These are phyloP conservation scores for Buxus sempervirens DNA, from an alignment of 164 flowering plant species.

Conservation along the genomic window DNA sequence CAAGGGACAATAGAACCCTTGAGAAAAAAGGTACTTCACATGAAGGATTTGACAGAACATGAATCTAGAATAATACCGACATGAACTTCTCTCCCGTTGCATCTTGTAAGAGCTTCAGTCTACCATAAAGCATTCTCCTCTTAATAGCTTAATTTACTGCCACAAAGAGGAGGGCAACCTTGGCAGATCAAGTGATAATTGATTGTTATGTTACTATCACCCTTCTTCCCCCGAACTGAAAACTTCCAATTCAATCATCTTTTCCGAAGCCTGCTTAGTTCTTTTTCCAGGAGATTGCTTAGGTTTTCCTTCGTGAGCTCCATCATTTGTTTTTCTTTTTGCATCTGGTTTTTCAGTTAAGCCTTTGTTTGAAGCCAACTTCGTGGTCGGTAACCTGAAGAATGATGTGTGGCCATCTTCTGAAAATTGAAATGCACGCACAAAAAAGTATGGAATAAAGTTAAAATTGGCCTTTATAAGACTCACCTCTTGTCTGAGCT, in stretches of 20 bases:
- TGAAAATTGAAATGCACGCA: neutral
- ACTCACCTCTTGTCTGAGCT: conserved; percentile 51
- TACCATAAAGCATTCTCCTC: neutral
- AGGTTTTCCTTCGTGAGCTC: neutral
- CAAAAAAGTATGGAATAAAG: neutral
- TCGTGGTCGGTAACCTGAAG: conserved; percentile 38
- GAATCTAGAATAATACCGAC: neutral
- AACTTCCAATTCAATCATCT: conserved; percentile 75
- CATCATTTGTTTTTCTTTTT: conserved; percentile 36
- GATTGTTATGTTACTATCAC: conserved; percentile 6
- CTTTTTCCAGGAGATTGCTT: conserved; percentile 26
- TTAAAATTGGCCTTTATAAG: neutral
- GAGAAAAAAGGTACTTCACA: too few relatives aligned
- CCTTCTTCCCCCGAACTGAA: conserved; percentile 74
- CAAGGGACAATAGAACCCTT: too few relatives aligned
- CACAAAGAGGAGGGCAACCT: neutral
- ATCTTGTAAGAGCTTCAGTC: neutral
- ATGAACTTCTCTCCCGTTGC: neutral
- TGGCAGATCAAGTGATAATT: neutral
- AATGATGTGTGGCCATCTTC: neutral
- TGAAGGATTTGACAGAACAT: too few relatives aligned
- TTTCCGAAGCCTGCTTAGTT: conserved; percentile 30
- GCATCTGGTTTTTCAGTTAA: conserved; percentile 27
- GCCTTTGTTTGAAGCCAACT: conserved; percentile 20
- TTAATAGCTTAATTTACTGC: neutral